Conservation (phyloP, 2,329 filamentous ascomycete genomes). For the Mycosphaerella sp. region DNA sequence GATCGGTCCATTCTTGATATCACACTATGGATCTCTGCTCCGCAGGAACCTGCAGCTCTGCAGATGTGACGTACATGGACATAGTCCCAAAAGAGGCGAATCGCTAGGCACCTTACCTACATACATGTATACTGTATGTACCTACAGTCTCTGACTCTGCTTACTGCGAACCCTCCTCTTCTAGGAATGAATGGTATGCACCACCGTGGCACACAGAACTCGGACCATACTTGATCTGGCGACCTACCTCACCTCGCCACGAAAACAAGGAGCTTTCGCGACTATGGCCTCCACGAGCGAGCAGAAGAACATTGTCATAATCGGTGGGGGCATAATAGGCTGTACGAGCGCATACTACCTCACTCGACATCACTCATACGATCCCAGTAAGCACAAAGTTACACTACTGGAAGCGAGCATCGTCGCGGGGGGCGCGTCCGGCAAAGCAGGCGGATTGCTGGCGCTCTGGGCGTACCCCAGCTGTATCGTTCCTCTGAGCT, state of each 20-base stretch:
- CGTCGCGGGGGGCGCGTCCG: constrained; percentile 86
- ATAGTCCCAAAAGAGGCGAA: not conserved
- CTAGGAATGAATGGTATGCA: not conserved
- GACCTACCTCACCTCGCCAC: not conserved
- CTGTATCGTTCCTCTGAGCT: constrained; percentile 79
- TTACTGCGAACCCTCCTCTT: not conserved
- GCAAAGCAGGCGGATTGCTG: constrained; percentile 87
- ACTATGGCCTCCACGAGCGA: constrained; percentile 27
- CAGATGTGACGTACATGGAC: constrained; percentile 9
- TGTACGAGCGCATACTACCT: constrained; percentile 87
- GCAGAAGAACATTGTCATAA: constrained; percentile 33
- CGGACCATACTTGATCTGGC: not conserved
- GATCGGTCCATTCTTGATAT: too few relatives aligned
- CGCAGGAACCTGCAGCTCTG: not conserved
- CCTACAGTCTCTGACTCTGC: not conserved
- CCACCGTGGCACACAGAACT: not conserved
- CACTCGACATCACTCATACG: constrained; percentile 75
- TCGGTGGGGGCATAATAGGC: constrained; percentile 86
- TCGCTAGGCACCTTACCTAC: not conserved
- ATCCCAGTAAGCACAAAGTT: constrained; percentile 67
- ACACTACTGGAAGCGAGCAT: constrained; percentile 80
- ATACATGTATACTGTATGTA: too few relatives aligned
- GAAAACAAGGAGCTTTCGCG: constrained; percentile 8
- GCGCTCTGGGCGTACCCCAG: constrained; percentile 87
- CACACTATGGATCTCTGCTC: not conserved